Conservation (phyloP, 1,284 basidiomycete genomes). For the Phylloporus sp. region DNA sequence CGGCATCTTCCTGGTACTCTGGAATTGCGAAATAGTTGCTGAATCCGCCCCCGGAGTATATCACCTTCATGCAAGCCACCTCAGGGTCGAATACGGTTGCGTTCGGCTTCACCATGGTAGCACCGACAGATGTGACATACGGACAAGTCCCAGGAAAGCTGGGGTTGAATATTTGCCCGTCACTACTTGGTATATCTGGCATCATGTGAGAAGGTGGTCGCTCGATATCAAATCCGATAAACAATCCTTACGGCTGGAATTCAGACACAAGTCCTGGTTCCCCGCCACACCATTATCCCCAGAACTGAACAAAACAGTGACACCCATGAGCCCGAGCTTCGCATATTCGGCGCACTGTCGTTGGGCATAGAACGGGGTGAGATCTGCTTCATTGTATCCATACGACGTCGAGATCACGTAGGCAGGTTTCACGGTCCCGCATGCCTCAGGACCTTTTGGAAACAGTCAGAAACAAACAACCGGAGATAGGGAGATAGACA, state of each 20-base stretch:
- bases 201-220: neutral
- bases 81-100: neutral
- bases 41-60: neutral
- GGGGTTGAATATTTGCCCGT: neutral
- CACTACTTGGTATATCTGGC: neutral
- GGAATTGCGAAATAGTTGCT: neutral
- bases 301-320: conserved; percentile 36
- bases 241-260: neutral
- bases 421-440: conserved; percentile 42
- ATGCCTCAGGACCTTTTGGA: conserved; percentile 36
- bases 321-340: conserved; percentile 48
- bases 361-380: conserved; percentile 44
- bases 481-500: no score
- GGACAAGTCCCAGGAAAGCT: neutral
- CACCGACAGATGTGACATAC: neutral
- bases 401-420: conserved; percentile 52
- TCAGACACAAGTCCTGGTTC: neutral
- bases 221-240: neutral
- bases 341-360: conserved; percentile 53
- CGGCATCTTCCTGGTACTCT: neutral
- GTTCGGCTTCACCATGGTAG: neutral
- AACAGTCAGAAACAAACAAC: no score
- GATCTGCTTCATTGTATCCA: conserved; percentile 43
- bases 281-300: conserved; percentile 8
- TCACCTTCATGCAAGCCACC: neutral